phyloP scores from a whole-genome alignment of 257 asterid species.

The Solanum appendiculatum region DNA sequence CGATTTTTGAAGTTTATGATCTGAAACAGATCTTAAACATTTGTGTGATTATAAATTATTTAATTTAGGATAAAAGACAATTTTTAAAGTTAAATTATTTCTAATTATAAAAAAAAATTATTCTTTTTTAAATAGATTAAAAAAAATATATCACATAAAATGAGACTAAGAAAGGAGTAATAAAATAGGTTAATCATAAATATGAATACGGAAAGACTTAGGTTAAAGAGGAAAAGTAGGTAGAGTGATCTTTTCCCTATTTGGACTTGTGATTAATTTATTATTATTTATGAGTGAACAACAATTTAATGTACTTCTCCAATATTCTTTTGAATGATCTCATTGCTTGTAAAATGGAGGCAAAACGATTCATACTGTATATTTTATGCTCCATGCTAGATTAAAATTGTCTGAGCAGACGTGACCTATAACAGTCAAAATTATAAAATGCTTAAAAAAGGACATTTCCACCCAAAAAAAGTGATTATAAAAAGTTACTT shows the following conservation, averaged over 20 bases:
- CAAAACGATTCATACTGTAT: background rate
- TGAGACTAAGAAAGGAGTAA: background rate
- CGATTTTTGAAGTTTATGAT: too few relatives aligned
- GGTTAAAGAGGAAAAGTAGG: background rate
- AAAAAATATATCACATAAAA: background rate
- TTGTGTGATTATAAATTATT: too few relatives aligned
- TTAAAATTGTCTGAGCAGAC: too few relatives aligned
- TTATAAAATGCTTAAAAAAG: too few relatives aligned
- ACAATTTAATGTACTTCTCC: background rate
- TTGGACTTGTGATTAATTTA: background rate
- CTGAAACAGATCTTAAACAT: too few relatives aligned
- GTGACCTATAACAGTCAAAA: background rate
- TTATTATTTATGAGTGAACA: background rate
- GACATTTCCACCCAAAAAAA: too few relatives aligned
- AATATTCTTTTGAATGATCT: background rate
- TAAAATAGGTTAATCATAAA: background rate
- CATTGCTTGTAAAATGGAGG: background rate
- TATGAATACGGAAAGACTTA: background rate
- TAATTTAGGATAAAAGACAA: too few relatives aligned
- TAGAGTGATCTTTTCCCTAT: background rate
- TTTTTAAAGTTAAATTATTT: too few relatives aligned
- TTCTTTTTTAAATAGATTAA: background rate
- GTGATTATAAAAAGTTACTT: too few relatives aligned
- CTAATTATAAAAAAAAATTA: too few relatives aligned
- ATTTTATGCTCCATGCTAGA: background rate